These are phyloP conservation scores for Clavulina sp. DNA, from an alignment of 768 basidiomycete genomes.

Conservation along the genomic window DNA sequence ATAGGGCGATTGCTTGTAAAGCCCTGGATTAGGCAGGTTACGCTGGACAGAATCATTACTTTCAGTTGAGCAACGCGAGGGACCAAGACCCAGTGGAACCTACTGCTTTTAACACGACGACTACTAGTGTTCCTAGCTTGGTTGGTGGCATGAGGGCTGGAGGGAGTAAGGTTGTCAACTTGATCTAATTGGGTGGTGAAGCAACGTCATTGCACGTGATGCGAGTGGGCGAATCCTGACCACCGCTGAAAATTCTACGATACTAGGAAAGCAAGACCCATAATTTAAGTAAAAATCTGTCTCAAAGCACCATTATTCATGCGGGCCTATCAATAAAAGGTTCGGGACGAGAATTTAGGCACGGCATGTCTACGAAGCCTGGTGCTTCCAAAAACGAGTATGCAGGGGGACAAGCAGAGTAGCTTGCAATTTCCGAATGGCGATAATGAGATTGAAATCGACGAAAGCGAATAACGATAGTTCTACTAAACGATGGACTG, in stretches of 20 bases:
- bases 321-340: no score
- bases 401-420: no score
- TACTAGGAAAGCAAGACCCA: no score
- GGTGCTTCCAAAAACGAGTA: no score
- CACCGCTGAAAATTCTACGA: no score
- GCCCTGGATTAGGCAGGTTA: slow-evolving; percentile 82
- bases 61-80: slow-evolving; percentile 1
- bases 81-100: slow-evolving; percentile 20
- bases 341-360: no score
- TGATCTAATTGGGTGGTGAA: background rate
- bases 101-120: slow-evolving; percentile 87
- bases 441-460: no score
- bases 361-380: no score
- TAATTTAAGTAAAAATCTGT: no score
- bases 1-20: slow-evolving; percentile 96
- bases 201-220: background rate
- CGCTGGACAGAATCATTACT: slow-evolving; percentile 28
- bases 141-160: slow-evolving; percentile 23
- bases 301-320: no score
- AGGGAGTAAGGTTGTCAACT: background rate
- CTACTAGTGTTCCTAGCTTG: slow-evolving; percentile 84
- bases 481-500: background rate
- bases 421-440: no score
- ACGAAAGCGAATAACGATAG: background rate
- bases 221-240: no score